Percentiles rank a stretch among this genome's conserved stretches.
Evolutionary conservation across 179 eudicot species (phyloP).

Genomic region (Amaranthus tricolor): DNA sequence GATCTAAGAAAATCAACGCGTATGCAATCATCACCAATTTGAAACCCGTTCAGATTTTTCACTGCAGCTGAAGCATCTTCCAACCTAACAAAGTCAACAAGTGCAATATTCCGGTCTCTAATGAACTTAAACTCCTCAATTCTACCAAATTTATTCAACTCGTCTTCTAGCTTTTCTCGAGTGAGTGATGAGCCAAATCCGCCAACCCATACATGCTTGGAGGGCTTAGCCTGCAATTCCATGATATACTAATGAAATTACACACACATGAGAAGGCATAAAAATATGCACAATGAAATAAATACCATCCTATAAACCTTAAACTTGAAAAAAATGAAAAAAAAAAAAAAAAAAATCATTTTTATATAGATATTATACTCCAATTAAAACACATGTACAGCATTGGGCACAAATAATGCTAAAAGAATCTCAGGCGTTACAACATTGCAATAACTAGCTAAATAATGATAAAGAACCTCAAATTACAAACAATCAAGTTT

Average conservation of each 20-base stretch:
- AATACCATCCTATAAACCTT: not conserved
- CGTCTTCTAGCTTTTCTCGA: conserved; percentile 76
- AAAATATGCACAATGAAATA: not conserved
- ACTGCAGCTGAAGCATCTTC: conserved; percentile 90
- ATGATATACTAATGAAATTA: conserved; percentile 9
- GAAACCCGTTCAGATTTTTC: conserved; percentile 67
- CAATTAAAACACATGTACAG: not conserved
- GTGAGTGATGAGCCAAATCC: conserved; percentile 67
- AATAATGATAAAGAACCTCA: not conserved
- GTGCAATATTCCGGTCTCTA: conserved; percentile 84
- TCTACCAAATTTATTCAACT: conserved; percentile 69
- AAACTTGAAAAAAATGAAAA: not conserved
- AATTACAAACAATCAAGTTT: not conserved
- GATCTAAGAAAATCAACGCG: conserved; percentile 94
- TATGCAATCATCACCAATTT: conserved; percentile 58
- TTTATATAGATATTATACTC: no score
- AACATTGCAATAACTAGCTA: not conserved
- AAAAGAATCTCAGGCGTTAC: not conserved
- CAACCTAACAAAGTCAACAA: conserved; percentile 59
- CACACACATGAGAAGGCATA: not conserved
- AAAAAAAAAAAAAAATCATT: not conserved
- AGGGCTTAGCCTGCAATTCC: conserved; percentile 80
- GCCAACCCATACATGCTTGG: conserved; percentile 93
- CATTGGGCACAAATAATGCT: not conserved
- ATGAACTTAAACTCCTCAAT: conserved; percentile 81